phyloP scores from a whole-genome alignment of 1,284 basidiomycete species.

The Tilletiopsis washingtonensis region DNA sequence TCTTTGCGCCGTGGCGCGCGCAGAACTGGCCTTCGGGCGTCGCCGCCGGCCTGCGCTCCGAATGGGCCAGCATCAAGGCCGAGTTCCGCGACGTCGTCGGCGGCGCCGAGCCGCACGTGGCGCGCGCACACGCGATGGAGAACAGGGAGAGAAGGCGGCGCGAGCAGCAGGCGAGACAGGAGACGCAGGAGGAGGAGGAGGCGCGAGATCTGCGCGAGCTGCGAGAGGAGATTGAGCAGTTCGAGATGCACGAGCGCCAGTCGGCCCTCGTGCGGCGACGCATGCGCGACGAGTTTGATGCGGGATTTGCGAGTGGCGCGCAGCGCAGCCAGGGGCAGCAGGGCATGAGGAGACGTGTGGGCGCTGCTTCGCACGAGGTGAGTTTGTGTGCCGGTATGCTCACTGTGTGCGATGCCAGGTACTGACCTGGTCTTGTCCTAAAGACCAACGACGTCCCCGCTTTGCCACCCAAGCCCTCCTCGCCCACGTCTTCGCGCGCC shows the following conservation, averaged over 20 bases:
- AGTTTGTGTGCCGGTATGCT: too few relatives aligned
- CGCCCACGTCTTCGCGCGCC: too few relatives aligned
- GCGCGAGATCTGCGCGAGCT: slow-evolving; percentile 9
- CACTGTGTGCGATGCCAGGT: too few relatives aligned
- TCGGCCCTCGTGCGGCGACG: neutral
- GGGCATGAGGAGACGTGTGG: too few relatives aligned
- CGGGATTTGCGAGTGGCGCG: too few relatives aligned
- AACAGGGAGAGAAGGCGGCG: slow-evolving; percentile 7
- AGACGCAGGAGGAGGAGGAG: slow-evolving; percentile 20
- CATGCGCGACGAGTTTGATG: neutral
- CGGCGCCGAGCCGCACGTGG: slow-evolving; percentile 12
- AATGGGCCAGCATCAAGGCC: slow-evolving; percentile 15
- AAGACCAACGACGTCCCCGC: too few relatives aligned
- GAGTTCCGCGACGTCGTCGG: slow-evolving; percentile 18
- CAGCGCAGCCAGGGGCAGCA: too few relatives aligned
- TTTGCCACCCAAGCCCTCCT: too few relatives aligned
- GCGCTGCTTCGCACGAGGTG: too few relatives aligned
- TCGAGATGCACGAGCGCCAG: slow-evolving; percentile 26
- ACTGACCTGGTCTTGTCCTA: too few relatives aligned
- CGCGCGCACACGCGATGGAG: neutral
- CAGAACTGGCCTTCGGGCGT: slow-evolving; percentile 29
- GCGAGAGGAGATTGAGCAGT: slow-evolving; percentile 19
- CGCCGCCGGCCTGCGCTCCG: slow-evolving; percentile 16
- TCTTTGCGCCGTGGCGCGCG: slow-evolving; percentile 33
- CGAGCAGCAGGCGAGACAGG: slow-evolving; percentile 1